Base-by-base conservation (phyloP, 2,329 filamentous ascomycete genomes). In the Aspergillus fischeri region DNA sequence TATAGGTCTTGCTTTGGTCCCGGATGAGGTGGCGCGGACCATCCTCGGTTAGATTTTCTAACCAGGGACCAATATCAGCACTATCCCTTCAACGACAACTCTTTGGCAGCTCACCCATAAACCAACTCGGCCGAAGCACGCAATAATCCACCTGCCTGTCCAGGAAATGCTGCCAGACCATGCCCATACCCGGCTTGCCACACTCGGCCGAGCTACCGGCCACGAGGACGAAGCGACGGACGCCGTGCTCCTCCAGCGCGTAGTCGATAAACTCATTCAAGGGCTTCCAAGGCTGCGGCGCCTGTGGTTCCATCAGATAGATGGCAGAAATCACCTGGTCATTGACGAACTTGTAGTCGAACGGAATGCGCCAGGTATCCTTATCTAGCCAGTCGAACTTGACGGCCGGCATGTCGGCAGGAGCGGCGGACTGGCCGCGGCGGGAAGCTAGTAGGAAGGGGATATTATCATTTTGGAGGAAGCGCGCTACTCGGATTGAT, bases 91-190 rank as follows among this genome's bases (percentile, higher is more conserved):
- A 6, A 47, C 21, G 5, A 53, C 4, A 7, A 27, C 10, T 42
- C 38, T 42, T 10, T 42, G 6, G 17, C 38, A 17, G 52, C 38
- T 25, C 24, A 77, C 77, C 70, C 69, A 79, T 78, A 56, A 82
- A 82, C 77, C 79, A 83, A n/a, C 74, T 78, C 4, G 79, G 77
- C 57, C 78, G 64, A 60, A 82, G 56, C 7, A 79, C 73, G 3
- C 72, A 71, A 70, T 75, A 81, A 51, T 77, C 76, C 1, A 77
- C 63, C 20, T 72, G 68, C 2, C 77, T 68, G 63, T 74, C 67
- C 8, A 67, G 58, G 21, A 81, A 61, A 55, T 78, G 76, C 35
- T 67, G 63, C 53, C 76, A 74, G 24, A 78, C 70, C 48, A 68
- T 59, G 0, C 74, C 75, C 66, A 73, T 70, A 2, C 67, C 64